A percentile compares a stretch with the other conserved stretches of the same genome.
These are phyloP conservation scores for Ogataea pini DNA, from an alignment of 805 yeast species.

Conservation along the genomic window DNA sequence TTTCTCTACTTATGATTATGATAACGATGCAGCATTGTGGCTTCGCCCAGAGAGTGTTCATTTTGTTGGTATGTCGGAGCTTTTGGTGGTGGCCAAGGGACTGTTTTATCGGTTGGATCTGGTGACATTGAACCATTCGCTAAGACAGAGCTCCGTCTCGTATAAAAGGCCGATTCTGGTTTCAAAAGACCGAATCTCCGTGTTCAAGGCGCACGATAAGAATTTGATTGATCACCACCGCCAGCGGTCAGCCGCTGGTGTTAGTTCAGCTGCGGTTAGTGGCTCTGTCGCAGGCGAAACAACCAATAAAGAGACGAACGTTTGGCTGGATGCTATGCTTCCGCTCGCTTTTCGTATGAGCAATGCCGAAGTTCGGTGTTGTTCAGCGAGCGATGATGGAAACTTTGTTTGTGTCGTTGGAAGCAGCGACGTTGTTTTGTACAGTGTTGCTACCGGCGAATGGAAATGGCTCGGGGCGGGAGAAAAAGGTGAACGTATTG, in stretches of 20 bases:
- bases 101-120: slow-evolving; percentile 34
- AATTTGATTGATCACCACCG: slow-evolving; percentile 36
- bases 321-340: slow-evolving; percentile 48
- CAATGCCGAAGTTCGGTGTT: slow-evolving; percentile 44
- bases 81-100: slow-evolving; percentile 34
- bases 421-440: slow-evolving; percentile 45
- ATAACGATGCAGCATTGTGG: slow-evolving; percentile 23
- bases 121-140: slow-evolving; percentile 27
- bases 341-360: slow-evolving; percentile 47
- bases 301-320: slow-evolving; percentile 40
- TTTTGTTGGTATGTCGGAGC: slow-evolving; percentile 34
- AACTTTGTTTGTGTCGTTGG: slow-evolving; percentile 52
- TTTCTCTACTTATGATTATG: slow-evolving; percentile 42
- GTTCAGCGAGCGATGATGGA: slow-evolving; percentile 49
- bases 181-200: slow-evolving; percentile 40
- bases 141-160: slow-evolving; percentile 25
- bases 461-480: slow-evolving; percentile 47
- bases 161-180: slow-evolving; percentile 43
- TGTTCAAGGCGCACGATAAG: slow-evolving; percentile 51
- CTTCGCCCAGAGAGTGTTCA: slow-evolving; percentile 18
- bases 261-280: slow-evolving; percentile 7
- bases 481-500: slow-evolving; percentile 30
- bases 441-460: slow-evolving; percentile 39
- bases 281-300: slow-evolving; percentile 20
- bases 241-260: slow-evolving; percentile 16